Conservation (phyloP, 495 filamentous ascomycete genomes). For the Neurospora sp. region DNA sequence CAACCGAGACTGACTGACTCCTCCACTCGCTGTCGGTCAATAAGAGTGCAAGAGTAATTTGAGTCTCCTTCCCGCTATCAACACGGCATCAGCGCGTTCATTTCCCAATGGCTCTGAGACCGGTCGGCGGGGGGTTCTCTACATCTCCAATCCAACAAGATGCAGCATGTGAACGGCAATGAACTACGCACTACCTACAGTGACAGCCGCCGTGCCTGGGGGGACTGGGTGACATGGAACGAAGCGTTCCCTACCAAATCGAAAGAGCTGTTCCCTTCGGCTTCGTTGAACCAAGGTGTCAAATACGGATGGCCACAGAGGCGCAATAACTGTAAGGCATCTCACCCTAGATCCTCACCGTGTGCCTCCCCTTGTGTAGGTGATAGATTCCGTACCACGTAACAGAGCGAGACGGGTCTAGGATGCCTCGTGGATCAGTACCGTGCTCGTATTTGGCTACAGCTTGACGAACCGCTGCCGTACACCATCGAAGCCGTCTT, state of each 20-base stretch:
- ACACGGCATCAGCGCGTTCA: background rate
- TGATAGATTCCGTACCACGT: background rate
- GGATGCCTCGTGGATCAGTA: background rate
- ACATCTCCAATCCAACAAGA: background rate
- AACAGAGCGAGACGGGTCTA: background rate
- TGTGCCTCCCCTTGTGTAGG: background rate
- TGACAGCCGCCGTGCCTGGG: background rate
- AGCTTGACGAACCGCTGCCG: background rate
- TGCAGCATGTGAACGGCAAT: background rate
- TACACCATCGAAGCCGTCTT: background rate
- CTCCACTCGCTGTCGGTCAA: constrained; percentile 39
- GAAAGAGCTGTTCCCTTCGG: background rate
- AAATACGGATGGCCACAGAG: background rate
- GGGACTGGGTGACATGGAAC: background rate
- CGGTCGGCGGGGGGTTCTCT: background rate
- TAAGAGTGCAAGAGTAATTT: constrained; percentile 36
- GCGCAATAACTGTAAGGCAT: background rate
- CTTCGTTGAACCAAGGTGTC: background rate
- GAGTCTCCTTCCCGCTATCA: background rate
- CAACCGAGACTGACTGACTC: constrained; percentile 35
- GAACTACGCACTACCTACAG: background rate
- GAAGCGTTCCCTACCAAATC: background rate
- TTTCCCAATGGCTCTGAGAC: background rate
- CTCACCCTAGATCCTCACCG: background rate
- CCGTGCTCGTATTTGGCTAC: background rate